Conservation (phyloP, 371 early-diverging fungal species). For the Entomophthora muscae region DNA sequence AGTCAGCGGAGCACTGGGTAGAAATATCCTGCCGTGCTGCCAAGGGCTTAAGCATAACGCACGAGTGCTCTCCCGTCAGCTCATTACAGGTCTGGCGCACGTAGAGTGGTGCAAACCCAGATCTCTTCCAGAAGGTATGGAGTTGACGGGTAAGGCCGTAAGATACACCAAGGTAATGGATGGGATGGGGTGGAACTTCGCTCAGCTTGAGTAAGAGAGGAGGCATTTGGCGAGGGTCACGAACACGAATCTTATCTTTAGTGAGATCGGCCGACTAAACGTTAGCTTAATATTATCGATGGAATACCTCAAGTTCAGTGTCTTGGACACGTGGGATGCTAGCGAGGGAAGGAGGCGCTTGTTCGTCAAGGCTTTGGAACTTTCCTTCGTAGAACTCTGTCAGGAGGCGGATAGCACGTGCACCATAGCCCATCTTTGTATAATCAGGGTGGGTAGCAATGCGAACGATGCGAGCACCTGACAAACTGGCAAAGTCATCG, state of each 20-base stretch:
- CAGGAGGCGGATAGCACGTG: conserved; percentile 67
- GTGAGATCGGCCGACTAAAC: conserved; percentile 27
- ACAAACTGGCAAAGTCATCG: conserved; percentile 82
- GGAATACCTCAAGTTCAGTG: conserved; percentile 36
- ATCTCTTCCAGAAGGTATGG: conserved; percentile 93
- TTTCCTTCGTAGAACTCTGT: conserved; percentile 75
- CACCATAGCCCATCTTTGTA: conserved; percentile 95
- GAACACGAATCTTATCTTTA: conserved; percentile 59
- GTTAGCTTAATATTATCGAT: conserved; percentile 20
- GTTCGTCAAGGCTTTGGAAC: conserved; percentile 48
- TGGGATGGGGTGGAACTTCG: conserved; percentile 54
- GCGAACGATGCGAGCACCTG: conserved; percentile 98
- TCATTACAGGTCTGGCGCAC: conserved; percentile 93
- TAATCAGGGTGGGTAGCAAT: conserved; percentile 98
- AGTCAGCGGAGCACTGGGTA: conserved; percentile 32
- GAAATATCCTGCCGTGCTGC: conserved; percentile 15
- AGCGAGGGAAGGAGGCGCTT: conserved; percentile 16
- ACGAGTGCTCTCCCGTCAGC: conserved; percentile 95
- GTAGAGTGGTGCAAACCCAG: conserved; percentile 85
- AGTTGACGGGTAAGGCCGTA: conserved; percentile 83
- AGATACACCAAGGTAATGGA: conserved; percentile 95
- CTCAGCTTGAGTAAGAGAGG: conserved; percentile 66
- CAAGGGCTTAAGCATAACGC: conserved; percentile 75
- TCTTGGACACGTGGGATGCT: conserved; percentile 23
- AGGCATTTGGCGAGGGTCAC: conserved; percentile 79